phyloP scores from a whole-genome alignment of 1,284 basidiomycete species.

The Ustilago nuda region DNA sequence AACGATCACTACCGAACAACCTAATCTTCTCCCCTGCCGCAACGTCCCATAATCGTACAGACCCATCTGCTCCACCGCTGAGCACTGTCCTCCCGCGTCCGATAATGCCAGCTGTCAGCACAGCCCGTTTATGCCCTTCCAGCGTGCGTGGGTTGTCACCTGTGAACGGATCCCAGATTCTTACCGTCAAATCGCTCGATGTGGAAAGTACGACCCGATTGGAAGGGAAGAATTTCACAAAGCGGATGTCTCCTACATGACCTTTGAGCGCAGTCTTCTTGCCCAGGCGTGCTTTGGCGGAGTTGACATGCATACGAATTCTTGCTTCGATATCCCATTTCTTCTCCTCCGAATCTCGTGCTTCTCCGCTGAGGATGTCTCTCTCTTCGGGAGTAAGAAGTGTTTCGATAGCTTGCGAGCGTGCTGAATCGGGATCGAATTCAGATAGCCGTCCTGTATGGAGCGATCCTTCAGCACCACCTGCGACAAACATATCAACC shows the following conservation, averaged over 20 bases:
- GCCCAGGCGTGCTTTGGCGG: constrained; percentile 9
- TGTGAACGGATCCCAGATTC: constrained; percentile 74
- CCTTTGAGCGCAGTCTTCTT: constrained; percentile 51
- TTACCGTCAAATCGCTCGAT: constrained; percentile 76
- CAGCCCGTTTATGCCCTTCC: constrained; percentile 77
- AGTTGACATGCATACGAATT: constrained; percentile 27
- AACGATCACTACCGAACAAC: constrained; percentile 68
- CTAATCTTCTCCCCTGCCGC: constrained; percentile 71
- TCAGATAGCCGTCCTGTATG: constrained; percentile 23
- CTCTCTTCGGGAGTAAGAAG: constrained; percentile 29
- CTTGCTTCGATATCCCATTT: constrained; percentile 46
- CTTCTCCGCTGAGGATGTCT: constrained; percentile 20
- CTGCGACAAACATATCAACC: constrained; percentile 45
- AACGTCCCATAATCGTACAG: constrained; percentile 82
- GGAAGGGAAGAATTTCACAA: constrained; percentile 62
- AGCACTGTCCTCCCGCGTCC: constrained; percentile 77
- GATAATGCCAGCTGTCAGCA: constrained; percentile 75
- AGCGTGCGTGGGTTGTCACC: constrained; percentile 74
- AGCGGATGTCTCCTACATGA: constrained; percentile 59
- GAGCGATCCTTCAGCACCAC: constrained; percentile 49
- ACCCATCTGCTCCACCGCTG: constrained; percentile 76
- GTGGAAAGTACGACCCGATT: constrained; percentile 73
- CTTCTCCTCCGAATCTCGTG: constrained; percentile 24
- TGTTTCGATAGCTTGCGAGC: constrained; percentile 8
- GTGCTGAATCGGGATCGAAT: constrained; percentile 17